phyloP scores from a whole-genome alignment of 768 basidiomycete species.

The Lactarius evosmus region DNA sequence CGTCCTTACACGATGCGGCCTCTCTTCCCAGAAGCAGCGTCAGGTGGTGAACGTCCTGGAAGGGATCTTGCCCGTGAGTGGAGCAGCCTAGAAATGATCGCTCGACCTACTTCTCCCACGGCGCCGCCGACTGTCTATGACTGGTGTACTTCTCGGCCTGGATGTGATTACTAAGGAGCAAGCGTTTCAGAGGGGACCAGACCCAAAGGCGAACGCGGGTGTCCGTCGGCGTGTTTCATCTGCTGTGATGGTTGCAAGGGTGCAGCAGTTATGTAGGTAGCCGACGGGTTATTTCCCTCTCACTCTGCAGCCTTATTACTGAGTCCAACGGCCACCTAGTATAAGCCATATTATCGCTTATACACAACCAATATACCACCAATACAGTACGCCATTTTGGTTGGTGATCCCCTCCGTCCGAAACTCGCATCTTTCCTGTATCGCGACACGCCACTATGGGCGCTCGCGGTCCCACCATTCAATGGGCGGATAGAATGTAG shows the following conservation, averaged over 20 bases:
- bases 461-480: background rate
- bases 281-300: background rate
- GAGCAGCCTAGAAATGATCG: slow-evolving; percentile 13
- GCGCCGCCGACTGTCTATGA: background rate
- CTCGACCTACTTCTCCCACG: background rate
- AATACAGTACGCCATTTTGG: background rate
- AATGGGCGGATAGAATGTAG: background rate
- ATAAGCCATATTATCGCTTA: background rate
- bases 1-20: slow-evolving; percentile 8
- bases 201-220: slow-evolving; percentile 1
- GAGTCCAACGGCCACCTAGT: background rate
- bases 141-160: background rate
- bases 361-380: background rate
- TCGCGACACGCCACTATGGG: background rate
- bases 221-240: slow-evolving; percentile 10
- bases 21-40: slow-evolving; percentile 54
- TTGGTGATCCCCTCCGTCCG: background rate
- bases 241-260: background rate
- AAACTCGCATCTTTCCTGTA: background rate
- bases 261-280: background rate
- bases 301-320: background rate
- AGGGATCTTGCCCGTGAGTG: slow-evolving; percentile 41
- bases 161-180: slow-evolving; percentile 4
- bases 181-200: slow-evolving; percentile 16
- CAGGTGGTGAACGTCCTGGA: slow-evolving; percentile 67